Percentiles rank a stretch among this genome's conserved stretches.
Conservation (phyloP, 768 basidiomycete genomes). For the Leccinellum rugosiceps region DNA sequence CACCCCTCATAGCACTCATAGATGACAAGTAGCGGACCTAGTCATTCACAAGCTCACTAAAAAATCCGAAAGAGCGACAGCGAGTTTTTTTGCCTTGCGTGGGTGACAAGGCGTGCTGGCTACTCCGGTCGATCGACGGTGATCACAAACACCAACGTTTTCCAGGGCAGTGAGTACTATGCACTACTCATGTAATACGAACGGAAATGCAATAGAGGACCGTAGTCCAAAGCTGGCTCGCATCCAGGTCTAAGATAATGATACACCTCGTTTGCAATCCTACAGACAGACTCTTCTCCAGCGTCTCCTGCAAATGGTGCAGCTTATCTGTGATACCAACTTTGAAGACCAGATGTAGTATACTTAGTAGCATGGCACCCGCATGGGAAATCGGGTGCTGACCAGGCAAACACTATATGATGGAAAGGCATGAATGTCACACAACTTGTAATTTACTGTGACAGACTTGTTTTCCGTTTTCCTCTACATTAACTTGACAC, state of each 20-base stretch:
- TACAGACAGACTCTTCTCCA: background rate
- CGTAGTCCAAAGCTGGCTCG: background rate
- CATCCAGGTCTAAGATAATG: background rate
- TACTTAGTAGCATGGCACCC: background rate
- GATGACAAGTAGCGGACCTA: too few relatives aligned
- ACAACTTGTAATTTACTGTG: conserved; percentile 26
- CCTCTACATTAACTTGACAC: conserved; percentile 21
- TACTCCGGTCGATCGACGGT: too few relatives aligned
- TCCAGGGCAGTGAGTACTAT: too few relatives aligned
- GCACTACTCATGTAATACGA: background rate
- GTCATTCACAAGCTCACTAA: too few relatives aligned
- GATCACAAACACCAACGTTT: too few relatives aligned
- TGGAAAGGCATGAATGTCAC: background rate
- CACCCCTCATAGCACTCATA: too few relatives aligned
- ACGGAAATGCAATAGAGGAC: background rate
- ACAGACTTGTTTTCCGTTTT: conserved; percentile 14
- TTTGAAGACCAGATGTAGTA: background rate
- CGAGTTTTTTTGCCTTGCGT: too few relatives aligned
- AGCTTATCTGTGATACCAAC: background rate
- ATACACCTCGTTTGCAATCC: background rate
- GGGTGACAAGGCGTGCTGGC: too few relatives aligned
- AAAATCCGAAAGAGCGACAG: too few relatives aligned
- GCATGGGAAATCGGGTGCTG: conserved; percentile 22
- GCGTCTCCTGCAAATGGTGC: background rate
- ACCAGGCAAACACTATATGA: conserved; percentile 20